Percentiles rank a stretch among this genome's conserved stretches.
Evolutionary conservation across 768 basidiomycete species (phyloP).

Genomic region (Tylopilus sp.): DNA sequence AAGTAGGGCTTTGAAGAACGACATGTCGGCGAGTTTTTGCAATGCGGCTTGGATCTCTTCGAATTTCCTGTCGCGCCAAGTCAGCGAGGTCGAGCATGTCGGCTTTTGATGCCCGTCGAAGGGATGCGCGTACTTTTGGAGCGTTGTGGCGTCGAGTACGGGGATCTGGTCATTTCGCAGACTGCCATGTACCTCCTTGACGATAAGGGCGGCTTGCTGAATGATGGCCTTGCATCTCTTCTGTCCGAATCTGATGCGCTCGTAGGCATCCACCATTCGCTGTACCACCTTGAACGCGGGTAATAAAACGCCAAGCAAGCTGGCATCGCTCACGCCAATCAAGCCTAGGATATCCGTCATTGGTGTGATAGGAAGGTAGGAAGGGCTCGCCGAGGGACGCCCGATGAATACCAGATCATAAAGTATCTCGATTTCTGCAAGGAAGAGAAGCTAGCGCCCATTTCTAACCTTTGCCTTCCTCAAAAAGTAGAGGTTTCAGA

Average conservation of each 20-base stretch:
- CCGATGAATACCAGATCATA: too few relatives aligned
- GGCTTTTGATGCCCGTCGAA: too few relatives aligned
- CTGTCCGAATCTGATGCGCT: not conserved
- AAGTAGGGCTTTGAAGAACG: conserved; percentile 4
- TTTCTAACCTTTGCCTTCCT: too few relatives aligned
- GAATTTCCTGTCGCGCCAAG: not conserved
- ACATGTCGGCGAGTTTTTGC: not conserved
- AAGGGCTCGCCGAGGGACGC: too few relatives aligned
- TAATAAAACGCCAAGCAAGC: too few relatives aligned
- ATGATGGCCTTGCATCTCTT: conserved; percentile 1
- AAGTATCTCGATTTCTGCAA: too few relatives aligned
- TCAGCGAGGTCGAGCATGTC: too few relatives aligned
- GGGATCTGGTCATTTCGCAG: not conserved
- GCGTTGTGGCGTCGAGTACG: not conserved
- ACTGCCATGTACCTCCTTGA: not conserved
- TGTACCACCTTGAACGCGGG: not conserved
- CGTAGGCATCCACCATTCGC: not conserved
- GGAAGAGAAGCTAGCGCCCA: too few relatives aligned
- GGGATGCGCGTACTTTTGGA: not conserved
- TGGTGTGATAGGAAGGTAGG: too few relatives aligned
- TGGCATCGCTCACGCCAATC: too few relatives aligned
- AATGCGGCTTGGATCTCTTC: not conserved
- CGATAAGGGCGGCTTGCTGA: not conserved
- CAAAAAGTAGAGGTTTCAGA: too few relatives aligned
- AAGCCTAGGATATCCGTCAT: too few relatives aligned